phyloP scores from a whole-genome alignment of 495 filamentous ascomycete genomes.

The Lasiosphaeriaceae sp. region DNA sequence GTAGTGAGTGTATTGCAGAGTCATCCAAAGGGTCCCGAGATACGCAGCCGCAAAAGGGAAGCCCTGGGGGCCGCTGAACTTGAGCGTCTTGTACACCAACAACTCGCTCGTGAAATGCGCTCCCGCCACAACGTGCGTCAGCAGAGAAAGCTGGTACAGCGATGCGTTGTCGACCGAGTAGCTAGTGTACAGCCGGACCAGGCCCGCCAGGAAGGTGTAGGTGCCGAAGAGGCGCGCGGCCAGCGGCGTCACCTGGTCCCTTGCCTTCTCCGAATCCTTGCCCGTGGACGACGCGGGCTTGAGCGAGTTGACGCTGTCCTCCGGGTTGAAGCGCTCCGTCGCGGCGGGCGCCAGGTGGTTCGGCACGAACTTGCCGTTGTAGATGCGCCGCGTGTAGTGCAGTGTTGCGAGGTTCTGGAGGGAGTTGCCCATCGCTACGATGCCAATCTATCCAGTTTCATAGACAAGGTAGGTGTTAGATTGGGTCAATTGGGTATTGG shows the following conservation, averaged over 20 bases:
- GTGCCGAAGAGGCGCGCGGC: constrained; percentile 84
- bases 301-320: constrained; percentile 40
- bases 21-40: constrained; percentile 76
- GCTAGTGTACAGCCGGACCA: constrained; percentile 79
- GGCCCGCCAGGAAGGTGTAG: constrained; percentile 74
- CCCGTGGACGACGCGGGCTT: constrained; percentile 45
- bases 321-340: constrained; percentile 34
- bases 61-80: constrained; percentile 62
- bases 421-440: constrained; percentile 74
- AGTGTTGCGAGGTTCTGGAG: constrained; percentile 75
- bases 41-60: constrained; percentile 73
- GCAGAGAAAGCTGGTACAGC: constrained; percentile 73
- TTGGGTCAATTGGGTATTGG: background rate
- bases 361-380: constrained; percentile 52
- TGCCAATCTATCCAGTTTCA: constrained; percentile 74
- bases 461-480: constrained; percentile 1
- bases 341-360: constrained; percentile 34
- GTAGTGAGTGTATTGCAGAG: constrained; percentile 63
- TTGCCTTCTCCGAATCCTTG: constrained; percentile 43
- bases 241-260: constrained; percentile 62
- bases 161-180: constrained; percentile 72
- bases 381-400: constrained; percentile 72
- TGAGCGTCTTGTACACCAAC: constrained; percentile 67
- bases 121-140: constrained; percentile 75
- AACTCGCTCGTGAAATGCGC: constrained; percentile 80